Conservation (phyloP, 2,329 filamentous ascomycete species). For the Chalaropsis ovoidea region DNA sequence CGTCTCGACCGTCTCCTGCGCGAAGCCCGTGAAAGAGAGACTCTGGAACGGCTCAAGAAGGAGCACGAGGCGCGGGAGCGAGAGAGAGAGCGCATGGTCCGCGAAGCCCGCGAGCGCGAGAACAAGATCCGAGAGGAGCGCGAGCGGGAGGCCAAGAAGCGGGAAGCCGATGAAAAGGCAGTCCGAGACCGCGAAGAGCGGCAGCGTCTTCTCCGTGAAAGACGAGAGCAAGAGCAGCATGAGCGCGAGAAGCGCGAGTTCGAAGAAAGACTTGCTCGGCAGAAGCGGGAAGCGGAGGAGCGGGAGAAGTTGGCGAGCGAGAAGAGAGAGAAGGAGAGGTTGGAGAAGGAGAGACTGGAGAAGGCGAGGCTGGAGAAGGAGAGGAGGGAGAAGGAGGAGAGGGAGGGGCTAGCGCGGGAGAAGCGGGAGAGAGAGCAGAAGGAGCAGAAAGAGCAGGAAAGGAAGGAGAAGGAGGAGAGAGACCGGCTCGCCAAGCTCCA, state of each 20-base stretch:
- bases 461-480: conserved; percentile 30
- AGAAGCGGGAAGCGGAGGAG: conserved; percentile 29
- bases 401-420: conserved; percentile 35
- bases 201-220: conserved; percentile 9
- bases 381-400: conserved; percentile 39
- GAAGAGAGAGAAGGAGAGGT: conserved; percentile 30
- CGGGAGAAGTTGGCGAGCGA: conserved; percentile 38
- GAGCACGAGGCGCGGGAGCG: conserved; percentile 43
- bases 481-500: conserved; percentile 29
- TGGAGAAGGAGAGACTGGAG: conserved; percentile 31
- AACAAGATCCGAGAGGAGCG: conserved; percentile 32
- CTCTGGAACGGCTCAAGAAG: conserved; percentile 20
- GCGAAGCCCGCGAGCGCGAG: conserved; percentile 21
- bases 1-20: conserved; percentile 26
- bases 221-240: conserved; percentile 36
- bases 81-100: conserved; percentile 38
- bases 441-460: conserved; percentile 31
- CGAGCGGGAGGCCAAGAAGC: conserved; percentile 15
- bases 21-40: conserved; percentile 17
- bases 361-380: conserved; percentile 31
- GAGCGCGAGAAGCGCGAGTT: conserved; percentile 35
- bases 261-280: conserved; percentile 33
- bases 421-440: conserved; percentile 36
- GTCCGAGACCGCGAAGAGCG: conserved; percentile 12
- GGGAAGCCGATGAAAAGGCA: conserved; percentile 4